Evolutionary conservation across 202 grass and related monocot genomes (phyloP).

Genomic region (Carex arenaria): DNA sequence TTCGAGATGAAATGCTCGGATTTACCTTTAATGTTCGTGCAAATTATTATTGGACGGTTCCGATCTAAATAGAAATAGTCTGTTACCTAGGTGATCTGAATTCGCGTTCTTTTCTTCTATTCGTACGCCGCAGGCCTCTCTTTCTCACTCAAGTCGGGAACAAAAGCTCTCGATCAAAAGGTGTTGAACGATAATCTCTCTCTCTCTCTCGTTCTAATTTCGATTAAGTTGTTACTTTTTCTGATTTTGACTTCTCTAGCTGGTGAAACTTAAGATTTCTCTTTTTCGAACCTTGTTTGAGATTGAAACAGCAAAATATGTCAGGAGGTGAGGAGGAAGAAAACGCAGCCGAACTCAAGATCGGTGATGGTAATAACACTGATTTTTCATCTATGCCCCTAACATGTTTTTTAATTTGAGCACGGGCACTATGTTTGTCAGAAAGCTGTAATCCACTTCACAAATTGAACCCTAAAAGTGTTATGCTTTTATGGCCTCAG

Average conservation of each 20-base stretch:
- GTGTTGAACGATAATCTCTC: neutral
- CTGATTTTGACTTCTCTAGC: neutral
- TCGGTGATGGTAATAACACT: conserved; percentile 48
- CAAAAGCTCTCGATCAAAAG: neutral
- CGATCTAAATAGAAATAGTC: no score
- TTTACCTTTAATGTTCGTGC: no score
- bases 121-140: no score
- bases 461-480: neutral
- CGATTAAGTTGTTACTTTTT: neutral
- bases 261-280: neutral
- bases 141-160: neutral
- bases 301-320: conserved; percentile 27
- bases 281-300: neutral
- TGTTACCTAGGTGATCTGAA: no score
- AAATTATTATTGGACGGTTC: no score
- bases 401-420: neutral
- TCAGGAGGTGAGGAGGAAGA: conserved; percentile 79
- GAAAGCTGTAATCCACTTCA: neutral
- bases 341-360: conserved; percentile 90
- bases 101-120: no score
- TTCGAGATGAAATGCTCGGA: no score
- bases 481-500: neutral
- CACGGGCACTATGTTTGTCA: neutral
- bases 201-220: neutral
- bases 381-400: neutral